phyloP scores from a whole-genome alignment of 2,329 filamentous ascomycete genomes.

The Endoconidiophora polonica region DNA sequence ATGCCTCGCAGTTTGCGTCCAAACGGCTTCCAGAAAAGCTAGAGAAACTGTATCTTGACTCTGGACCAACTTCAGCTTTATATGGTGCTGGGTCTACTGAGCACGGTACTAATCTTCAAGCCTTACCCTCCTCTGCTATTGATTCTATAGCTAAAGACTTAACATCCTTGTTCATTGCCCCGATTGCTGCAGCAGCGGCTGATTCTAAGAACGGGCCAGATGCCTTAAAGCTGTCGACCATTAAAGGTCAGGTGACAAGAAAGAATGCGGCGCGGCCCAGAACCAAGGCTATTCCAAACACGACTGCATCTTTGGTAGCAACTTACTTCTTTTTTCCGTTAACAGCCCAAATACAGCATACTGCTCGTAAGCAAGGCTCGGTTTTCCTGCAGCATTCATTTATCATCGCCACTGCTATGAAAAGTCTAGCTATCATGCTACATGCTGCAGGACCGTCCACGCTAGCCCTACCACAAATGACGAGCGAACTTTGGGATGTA shows the following conservation, averaged over 20 bases:
- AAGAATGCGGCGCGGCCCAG: constrained; percentile 33
- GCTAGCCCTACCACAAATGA: constrained; percentile 60
- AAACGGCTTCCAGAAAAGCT: constrained; percentile 61
- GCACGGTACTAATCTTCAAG: constrained; percentile 27
- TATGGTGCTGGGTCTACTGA: constrained; percentile 8
- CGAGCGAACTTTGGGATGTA: constrained; percentile 69
- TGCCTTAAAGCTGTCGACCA: constrained; percentile 74
- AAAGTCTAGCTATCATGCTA: constrained; percentile 69
- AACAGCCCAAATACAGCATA: constrained; percentile 61
- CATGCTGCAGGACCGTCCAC: constrained; percentile 72
- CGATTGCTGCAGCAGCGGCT: constrained; percentile 65
- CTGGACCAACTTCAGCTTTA: constrained; percentile 15
- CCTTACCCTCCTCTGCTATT: constrained; percentile 42
- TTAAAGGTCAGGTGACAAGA: constrained; percentile 33
- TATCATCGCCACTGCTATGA: constrained; percentile 63
- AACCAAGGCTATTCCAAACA: constrained; percentile 50
- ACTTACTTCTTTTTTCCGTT: constrained; percentile 75
- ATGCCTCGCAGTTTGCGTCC: constrained; percentile 51
- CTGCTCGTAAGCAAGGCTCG: constrained; percentile 25
- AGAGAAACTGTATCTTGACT: constrained; percentile 48
- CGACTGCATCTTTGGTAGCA: constrained; percentile 58
- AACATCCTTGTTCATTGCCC: constrained; percentile 57
- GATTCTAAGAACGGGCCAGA: constrained; percentile 66
- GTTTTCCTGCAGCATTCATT: constrained; percentile 58
- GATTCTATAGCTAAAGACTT: constrained; percentile 51